phyloP scores from a whole-genome alignment of 805 yeast genomes.

The Cyberlindnera xylosilytica region DNA sequence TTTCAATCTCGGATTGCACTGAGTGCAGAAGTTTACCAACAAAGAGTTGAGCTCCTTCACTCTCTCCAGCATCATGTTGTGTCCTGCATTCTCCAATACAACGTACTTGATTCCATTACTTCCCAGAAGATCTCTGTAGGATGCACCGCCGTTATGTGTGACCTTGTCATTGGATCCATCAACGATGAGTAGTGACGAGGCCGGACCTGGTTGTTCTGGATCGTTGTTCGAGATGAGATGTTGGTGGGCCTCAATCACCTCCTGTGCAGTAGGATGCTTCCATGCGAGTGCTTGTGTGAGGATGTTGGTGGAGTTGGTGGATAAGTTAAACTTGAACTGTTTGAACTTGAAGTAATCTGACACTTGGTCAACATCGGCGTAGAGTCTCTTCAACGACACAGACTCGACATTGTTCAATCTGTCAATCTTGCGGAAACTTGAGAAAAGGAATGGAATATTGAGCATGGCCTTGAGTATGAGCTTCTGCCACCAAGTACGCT shows the following conservation, averaged over 20 bases:
- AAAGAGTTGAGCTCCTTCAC: conserved; percentile 16
- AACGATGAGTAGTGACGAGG: conserved; percentile 14
- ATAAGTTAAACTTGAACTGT: conserved; percentile 27
- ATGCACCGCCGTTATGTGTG: conserved; percentile 22
- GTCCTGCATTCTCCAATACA: conserved; percentile 21
- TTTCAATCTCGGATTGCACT: conserved; percentile 7
- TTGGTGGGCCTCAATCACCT: conserved; percentile 13
- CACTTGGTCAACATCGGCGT: conserved; percentile 10
- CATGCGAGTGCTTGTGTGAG: conserved; percentile 21
- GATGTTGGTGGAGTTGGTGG: conserved; percentile 21
- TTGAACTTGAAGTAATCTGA: conserved; percentile 22
- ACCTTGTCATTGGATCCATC: conserved; percentile 24
- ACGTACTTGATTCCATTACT: conserved; percentile 13
- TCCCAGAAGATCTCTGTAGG: conserved; percentile 22
- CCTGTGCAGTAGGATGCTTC: conserved; percentile 18
- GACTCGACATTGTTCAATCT: conserved; percentile 24
- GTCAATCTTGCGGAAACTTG: conserved; percentile 25
- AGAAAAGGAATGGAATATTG: conserved; percentile 15
- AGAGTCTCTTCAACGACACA: conserved; percentile 20
- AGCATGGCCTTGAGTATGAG: conserved; percentile 3
- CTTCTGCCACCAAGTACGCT: conserved; percentile 5
- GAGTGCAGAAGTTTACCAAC: conserved; percentile 3
- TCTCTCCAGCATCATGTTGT: conserved; percentile 22
- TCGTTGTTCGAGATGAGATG: neutral
- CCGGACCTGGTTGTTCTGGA: no score